Conservation (phyloP, 495 filamentous ascomycete species). For the Talaromyces adpressus region DNA sequence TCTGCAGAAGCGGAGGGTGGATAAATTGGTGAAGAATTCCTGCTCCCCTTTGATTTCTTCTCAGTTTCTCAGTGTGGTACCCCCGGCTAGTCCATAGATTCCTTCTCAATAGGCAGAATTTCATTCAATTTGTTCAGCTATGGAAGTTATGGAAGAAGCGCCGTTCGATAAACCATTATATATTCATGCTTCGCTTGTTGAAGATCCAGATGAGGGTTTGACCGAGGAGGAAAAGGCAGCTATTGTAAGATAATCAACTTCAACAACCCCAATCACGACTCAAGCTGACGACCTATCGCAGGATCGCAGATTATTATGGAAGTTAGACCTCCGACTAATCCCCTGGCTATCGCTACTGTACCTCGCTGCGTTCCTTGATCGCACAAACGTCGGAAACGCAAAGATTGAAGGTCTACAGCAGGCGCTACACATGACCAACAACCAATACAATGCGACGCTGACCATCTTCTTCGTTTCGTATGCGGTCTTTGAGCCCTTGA, state of each 20-base stretch:
- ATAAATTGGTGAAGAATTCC: neutral
- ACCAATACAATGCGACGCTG: conserved; percentile 71
- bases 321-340: conserved; percentile 63
- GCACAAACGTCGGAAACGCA: conserved; percentile 84
- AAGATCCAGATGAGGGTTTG: conserved; percentile 63
- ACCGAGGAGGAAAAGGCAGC: conserved; percentile 58
- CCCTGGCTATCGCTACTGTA: conserved; percentile 85
- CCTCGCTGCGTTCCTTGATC: conserved; percentile 76
- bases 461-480: conserved; percentile 94
- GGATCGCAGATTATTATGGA: conserved; percentile 63
- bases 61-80: neutral
- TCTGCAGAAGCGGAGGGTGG: neutral
- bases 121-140: neutral
- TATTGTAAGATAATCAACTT: conserved; percentile 44
- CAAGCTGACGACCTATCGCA: conserved; percentile 17
- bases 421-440: conserved; percentile 55
- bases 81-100: neutral
- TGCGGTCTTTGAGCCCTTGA: conserved; percentile 75
- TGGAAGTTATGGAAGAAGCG: conserved; percentile 2
- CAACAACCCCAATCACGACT: neutral
- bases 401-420: conserved; percentile 67
- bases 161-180: neutral
- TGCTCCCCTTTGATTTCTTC: neutral
- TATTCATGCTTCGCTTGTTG: conserved; percentile 16
- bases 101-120: neutral